Conservation (phyloP, 2,329 filamentous ascomycete species). For the Dactylellina drechsleri region DNA sequence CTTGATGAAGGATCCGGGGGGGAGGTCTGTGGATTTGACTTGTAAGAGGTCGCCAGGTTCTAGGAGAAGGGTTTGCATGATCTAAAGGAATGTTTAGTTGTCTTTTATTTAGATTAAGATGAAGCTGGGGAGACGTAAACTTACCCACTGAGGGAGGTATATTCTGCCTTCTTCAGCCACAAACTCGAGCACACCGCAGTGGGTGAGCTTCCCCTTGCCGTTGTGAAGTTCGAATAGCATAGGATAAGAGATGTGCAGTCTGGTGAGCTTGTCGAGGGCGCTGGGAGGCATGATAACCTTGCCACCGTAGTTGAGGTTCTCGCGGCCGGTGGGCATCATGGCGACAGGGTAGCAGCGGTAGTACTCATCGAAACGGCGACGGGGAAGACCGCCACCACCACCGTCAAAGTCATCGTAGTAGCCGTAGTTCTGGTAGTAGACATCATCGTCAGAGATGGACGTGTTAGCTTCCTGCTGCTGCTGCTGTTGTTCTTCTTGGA, state of each 20-base stretch:
- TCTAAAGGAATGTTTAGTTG: conserved; percentile 66
- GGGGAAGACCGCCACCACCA: conserved; percentile 29
- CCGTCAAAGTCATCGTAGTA: conserved; percentile 64
- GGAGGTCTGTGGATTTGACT: conserved; percentile 91
- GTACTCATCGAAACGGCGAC: conserved; percentile 94
- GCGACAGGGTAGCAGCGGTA: conserved; percentile 95
- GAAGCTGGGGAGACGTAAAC: conserved; percentile 47
- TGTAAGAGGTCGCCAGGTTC: conserved; percentile 95
- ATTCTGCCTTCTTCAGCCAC: conserved; percentile 96
- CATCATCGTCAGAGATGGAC: conserved; percentile 59
- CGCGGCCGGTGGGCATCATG: conserved; percentile 90
- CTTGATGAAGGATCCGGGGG: conserved; percentile 91
- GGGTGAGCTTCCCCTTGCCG: conserved; percentile 81
- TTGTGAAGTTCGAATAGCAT: conserved; percentile 97
- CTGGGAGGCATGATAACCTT: conserved; percentile 98
- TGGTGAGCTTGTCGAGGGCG: conserved; percentile 93
- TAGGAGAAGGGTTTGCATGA: conserved; percentile 90
- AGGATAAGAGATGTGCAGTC: conserved; percentile 95
- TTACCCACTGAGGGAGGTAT: conserved; percentile 93
- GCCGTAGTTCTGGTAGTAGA: conserved; percentile 56
- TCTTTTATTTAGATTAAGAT: neutral
- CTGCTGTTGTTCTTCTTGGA: neutral
- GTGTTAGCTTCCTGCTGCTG: conserved; percentile 25
- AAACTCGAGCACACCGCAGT: conserved; percentile 95
- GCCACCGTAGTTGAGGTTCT: conserved; percentile 92